Conservation (phyloP, 1,139 yeast genomes). For the Candida glucosophila region DNA sequence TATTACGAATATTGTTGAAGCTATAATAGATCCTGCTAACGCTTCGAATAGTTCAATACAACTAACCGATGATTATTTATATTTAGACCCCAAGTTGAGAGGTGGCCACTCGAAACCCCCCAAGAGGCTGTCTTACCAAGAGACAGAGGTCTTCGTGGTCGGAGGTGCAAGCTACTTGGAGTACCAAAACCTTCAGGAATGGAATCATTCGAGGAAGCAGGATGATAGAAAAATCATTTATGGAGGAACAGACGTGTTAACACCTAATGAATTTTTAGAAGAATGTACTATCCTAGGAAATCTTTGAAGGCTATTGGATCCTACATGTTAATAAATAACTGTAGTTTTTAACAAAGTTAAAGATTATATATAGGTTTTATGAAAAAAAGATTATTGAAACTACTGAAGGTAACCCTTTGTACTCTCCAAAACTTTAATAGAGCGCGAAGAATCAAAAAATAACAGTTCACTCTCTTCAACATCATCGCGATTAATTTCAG, state of each 20-base stretch:
- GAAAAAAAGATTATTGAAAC: constrained; percentile 1
- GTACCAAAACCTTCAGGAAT: constrained; percentile 88
- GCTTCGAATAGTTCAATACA: constrained; percentile 54
- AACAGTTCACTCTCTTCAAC: constrained; percentile 79
- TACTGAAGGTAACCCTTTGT: constrained; percentile 38
- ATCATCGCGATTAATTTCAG: constrained; percentile 61
- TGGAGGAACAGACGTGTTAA: constrained; percentile 77
- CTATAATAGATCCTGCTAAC: constrained; percentile 75
- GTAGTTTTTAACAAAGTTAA: too few species aligned
- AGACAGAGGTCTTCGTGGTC: constrained; percentile 80
- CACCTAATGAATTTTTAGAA: constrained; percentile 66
- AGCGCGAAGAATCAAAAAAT: constrained; percentile 84
- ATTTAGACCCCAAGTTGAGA: constrained; percentile 83
- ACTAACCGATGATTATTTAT: constrained; percentile 81
- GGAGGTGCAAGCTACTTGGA: constrained; percentile 97
- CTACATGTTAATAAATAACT: constrained; percentile 2
- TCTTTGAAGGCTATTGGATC: too few species aligned
- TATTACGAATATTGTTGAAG: constrained; percentile 81
- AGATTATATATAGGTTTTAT: constrained; percentile 2
- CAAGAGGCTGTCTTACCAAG: constrained; percentile 70
- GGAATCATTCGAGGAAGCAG: constrained; percentile 43
- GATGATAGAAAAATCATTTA: constrained; percentile 52
- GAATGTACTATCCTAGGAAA: constrained; percentile 61
- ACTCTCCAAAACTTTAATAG: constrained; percentile 65
- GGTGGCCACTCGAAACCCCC: constrained; percentile 91